Base-by-base conservation (phyloP, 176 grass and related monocot genomes). In the Oryza brachyantha region DNA sequence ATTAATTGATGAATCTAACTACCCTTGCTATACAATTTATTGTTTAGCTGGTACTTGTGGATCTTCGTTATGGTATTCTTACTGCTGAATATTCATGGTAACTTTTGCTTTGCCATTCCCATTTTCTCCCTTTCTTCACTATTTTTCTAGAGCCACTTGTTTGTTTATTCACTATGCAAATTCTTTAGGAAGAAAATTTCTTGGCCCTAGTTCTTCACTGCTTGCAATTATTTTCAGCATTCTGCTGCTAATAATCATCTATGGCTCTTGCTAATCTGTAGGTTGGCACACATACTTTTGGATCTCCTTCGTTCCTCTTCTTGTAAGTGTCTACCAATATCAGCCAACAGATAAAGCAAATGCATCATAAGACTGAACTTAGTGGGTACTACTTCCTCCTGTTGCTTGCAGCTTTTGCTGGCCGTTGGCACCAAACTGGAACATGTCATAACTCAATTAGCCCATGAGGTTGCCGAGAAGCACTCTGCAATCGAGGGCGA, bases 231-330 rank as follows among this genome's bases (percentile, higher is more conserved):
- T 59, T 40, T 71, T 7, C 9, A n/a, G 39, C n/a, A 13, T 46
- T 11, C 46, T 5, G 0, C 14, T 77, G 31, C 36, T 41, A 24
- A 73, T 86, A 17, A 37, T 64, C 32, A 63, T 32, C 31, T 32
- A 32, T 32, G 4, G 21, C 17, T 43, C 16, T 61, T 85, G 27
- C 17, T 45, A 64, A 72, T 46, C 2, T 89, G 78, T 80, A 98
- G 95, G 95, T 75, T 98, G 92, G 95, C 95, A 98, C 67, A 94
- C 89, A 59, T 98, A 94, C 77, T 98, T 94, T 63, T 98, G 95
- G 95, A 92, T 98, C 32, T 84, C 95, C 71, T 98, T 94, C 75
- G 6, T 94, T 75, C 95, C 95, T 13, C 81, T 98, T 21, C 65
- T 98, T 35, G 95, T 98, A 89, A 88, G 95, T 81, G 37, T 35